These are phyloP conservation scores for Neckera pumila DNA, from an alignment of 225 moss, liverwort and hornwort genomes.

Conservation along the genomic window DNA sequence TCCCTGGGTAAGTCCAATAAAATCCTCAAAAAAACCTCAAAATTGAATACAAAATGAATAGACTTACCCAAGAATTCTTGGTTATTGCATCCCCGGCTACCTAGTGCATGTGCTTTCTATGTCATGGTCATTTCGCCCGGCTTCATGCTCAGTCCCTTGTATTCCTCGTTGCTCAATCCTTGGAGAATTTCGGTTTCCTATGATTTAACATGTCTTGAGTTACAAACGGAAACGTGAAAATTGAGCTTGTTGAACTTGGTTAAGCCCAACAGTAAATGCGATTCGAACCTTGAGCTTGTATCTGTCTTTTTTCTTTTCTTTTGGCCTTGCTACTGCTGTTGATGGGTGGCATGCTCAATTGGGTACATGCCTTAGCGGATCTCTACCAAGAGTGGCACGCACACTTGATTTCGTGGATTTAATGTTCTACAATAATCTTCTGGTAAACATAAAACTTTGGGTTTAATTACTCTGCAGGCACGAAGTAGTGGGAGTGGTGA, in stretches of 20 bases:
- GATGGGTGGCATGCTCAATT: neutral
- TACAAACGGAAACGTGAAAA: neutral
- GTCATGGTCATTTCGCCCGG: neutral
- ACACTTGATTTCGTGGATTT: no score
- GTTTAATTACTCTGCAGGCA: neutral
- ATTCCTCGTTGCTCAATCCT: neutral
- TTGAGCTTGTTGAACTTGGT: neutral
- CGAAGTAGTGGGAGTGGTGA: slow-evolving; percentile 31
- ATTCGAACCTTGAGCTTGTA: neutral
- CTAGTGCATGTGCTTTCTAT: neutral
- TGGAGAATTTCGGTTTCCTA: neutral
- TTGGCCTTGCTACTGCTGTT: no score
- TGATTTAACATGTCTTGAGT: neutral
- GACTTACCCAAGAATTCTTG: no score
- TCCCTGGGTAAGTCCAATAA: slow-evolving; percentile 9
- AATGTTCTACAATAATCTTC: neutral
- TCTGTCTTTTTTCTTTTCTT: neutral
- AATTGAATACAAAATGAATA: neutral
- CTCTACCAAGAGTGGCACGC: neutral
- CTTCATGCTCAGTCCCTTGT: neutral
- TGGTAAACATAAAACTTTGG: no score
- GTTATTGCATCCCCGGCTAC: neutral
- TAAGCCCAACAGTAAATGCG: neutral
- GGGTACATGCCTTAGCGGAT: no score
- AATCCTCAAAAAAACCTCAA: neutral